Evolutionary conservation across 1,284 basidiomycete species (phyloP).

Genomic region (Irpex sp.): DNA sequence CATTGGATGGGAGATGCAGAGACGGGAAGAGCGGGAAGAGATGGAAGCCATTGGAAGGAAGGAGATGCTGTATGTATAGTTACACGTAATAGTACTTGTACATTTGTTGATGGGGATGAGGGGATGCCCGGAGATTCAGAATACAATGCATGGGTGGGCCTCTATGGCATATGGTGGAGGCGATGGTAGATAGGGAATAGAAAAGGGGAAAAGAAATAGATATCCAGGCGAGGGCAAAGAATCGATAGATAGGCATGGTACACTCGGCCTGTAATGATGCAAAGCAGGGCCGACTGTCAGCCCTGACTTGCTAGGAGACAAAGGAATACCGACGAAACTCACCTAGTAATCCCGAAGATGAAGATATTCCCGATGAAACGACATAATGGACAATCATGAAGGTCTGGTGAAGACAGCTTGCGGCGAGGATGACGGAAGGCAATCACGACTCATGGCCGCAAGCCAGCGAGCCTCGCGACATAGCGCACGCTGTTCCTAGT

Average conservation of each 20-base stretch:
- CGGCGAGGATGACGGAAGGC: not conserved
- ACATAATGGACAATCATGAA: not conserved
- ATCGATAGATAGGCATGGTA: not conserved
- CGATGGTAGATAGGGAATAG: not conserved
- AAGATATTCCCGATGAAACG: not conserved
- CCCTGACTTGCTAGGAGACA: not conserved
- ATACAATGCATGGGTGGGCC: not conserved
- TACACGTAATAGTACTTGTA: not conserved
- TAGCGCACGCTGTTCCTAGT: constrained; percentile 1
- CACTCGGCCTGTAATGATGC: not conserved
- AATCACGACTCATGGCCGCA: not conserved
- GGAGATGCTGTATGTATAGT: not conserved
- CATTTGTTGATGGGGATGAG: not conserved
- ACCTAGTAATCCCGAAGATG: not conserved
- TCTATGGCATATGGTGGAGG: not conserved
- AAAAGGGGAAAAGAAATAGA: not conserved
- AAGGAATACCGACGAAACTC: not conserved
- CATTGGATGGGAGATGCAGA: not conserved
- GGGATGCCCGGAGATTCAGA: not conserved
- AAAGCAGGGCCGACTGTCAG: not conserved
- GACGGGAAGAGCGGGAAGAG: not conserved
- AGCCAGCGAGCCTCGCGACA: not conserved
- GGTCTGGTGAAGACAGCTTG: not conserved
- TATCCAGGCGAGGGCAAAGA: not conserved
- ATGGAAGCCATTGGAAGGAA: too few relatives aligned